Evolutionary conservation across 441 rosid species (phyloP).

Genomic region (Jatropha podagrica): DNA sequence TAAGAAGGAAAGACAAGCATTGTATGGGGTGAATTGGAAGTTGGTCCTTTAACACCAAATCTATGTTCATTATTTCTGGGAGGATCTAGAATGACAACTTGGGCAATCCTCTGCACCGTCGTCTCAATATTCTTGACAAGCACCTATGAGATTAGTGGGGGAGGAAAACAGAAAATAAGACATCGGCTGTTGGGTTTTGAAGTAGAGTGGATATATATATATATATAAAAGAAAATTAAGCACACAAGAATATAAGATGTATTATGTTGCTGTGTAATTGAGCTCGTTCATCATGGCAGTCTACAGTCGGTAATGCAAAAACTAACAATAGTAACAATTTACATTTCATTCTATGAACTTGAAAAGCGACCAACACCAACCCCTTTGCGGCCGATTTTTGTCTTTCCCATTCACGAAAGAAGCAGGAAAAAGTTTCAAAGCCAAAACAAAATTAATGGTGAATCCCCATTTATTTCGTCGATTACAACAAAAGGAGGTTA

Average conservation of each 20-base stretch:
- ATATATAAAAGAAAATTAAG: not conserved
- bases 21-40: slow-evolving; percentile 31
- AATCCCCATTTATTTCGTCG: not conserved
- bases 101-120: slow-evolving; percentile 54
- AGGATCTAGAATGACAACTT: slow-evolving; percentile 78
- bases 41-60: slow-evolving; percentile 19
- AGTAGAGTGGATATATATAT: not conserved
- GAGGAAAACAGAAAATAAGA: not conserved
- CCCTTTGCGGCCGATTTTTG: not conserved
- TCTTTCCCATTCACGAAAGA: not conserved
- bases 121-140: slow-evolving; percentile 56
- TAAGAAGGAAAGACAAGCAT: slow-evolving; percentile 67
- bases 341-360: not conserved
- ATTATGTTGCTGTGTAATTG: not conserved
- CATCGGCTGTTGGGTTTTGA: not conserved
- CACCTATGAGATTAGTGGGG: slow-evolving; percentile 40
- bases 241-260: not conserved
- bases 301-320: not conserved
- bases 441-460: not conserved
- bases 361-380: not conserved
- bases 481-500: not conserved
- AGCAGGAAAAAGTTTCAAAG: not conserved
- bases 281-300: not conserved
- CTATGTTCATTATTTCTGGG: slow-evolving; percentile 36
- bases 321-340: not conserved